A percentile compares a stretch with the other conserved stretches of the same genome.
Conservation (phyloP, 2,329 filamentous ascomycete species). For the Verticillium zaregamsianum region DNA sequence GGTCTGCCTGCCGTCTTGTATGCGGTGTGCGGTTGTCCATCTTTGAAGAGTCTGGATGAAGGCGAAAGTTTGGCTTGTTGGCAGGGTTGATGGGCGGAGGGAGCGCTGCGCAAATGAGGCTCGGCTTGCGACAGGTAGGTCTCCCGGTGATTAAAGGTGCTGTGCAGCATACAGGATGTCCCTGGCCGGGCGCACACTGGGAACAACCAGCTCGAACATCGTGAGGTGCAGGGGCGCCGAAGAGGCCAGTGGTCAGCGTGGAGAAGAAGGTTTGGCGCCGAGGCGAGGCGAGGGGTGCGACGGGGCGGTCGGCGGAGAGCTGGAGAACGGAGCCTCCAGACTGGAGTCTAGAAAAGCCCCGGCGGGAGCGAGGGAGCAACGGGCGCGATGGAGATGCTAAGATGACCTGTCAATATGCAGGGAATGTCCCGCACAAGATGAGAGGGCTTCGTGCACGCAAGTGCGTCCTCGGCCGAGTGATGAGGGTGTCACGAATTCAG, state of each 20-base stretch:
- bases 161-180: not conserved
- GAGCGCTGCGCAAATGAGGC: not conserved
- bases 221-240: not conserved
- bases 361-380: not conserved
- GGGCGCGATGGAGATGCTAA: not conserved
- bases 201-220: not conserved
- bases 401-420: not conserved
- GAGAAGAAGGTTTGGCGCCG: not conserved
- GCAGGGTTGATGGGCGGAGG: not conserved
- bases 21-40: not conserved
- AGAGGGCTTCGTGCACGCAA: not conserved
- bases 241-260: not conserved
- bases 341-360: not conserved
- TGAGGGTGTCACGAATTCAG: slow-evolving; percentile 4
- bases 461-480: slow-evolving; percentile 3
- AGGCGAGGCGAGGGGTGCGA: not conserved
- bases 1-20: not conserved
- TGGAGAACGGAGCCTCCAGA: not conserved
- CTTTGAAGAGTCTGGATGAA: not conserved
- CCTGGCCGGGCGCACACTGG: not conserved
- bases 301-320: not conserved
- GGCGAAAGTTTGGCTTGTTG: not conserved
- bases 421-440: not conserved
- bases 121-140: not conserved
- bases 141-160: not conserved